Conservation (phyloP, 495 filamentous ascomycete species). For the Lasiosphaeriaceae sp. region DNA sequence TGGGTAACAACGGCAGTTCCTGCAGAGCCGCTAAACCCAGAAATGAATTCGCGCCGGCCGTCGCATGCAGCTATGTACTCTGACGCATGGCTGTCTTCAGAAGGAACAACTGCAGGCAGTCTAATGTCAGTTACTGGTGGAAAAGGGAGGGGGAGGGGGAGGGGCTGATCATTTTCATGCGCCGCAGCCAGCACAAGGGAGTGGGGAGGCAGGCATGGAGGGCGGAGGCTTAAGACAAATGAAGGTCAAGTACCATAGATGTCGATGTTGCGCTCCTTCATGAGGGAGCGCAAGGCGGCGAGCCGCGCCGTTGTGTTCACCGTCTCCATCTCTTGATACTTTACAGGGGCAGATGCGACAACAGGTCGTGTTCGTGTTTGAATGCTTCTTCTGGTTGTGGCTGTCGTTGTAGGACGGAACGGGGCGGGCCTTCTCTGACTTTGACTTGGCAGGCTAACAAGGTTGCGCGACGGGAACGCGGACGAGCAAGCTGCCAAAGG, state of each 20-base stretch:
- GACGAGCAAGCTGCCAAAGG: constrained; percentile 8
- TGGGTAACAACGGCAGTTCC: constrained; percentile 86
- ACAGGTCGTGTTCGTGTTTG: too few species aligned
- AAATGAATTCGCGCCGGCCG: constrained; percentile 86
- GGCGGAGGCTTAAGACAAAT: not conserved
- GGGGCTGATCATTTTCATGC: not conserved
- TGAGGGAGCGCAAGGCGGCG: constrained; percentile 71
- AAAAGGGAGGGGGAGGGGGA: not conserved
- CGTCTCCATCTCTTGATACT: constrained; percentile 65
- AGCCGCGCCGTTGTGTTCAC: constrained; percentile 81
- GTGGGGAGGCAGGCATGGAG: not conserved
- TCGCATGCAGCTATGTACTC: constrained; percentile 97
- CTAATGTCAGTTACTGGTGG: constrained; percentile 6
- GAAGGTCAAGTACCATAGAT: constrained; percentile 86
- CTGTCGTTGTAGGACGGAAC: not conserved
- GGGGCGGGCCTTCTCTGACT: not conserved
- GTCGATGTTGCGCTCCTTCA: constrained; percentile 84
- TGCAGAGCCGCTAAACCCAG: constrained; percentile 92
- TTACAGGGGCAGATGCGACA: not conserved
- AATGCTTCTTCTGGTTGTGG: too few species aligned
- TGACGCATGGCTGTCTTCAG: constrained; percentile 95
- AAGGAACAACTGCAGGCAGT: constrained; percentile 71
- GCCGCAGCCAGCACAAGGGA: not conserved
- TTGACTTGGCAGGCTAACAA: constrained; percentile 1
- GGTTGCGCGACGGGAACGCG: not conserved